Conservation (phyloP, 176 grass and related monocot species). For the Carex pumila region DNA sequence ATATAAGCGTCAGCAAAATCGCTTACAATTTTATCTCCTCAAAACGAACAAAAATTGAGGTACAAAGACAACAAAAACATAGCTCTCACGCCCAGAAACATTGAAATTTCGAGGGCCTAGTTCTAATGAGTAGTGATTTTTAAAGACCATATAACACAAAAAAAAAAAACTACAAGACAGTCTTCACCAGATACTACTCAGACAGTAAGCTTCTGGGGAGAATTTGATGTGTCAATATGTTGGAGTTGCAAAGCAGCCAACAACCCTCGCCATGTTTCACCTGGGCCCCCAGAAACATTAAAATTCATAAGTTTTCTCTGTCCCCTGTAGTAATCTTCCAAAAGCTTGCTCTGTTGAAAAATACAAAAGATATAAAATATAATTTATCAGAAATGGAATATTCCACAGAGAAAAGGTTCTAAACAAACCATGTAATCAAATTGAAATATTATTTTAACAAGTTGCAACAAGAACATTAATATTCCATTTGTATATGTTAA, state of each 20-base stretch:
- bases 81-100: slow-evolving; percentile 17
- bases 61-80: background rate
- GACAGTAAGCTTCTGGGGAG: slow-evolving; percentile 46
- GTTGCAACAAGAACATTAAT: background rate
- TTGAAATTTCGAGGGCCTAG: background rate
- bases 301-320: slow-evolving; percentile 74
- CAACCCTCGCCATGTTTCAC: slow-evolving; percentile 81
- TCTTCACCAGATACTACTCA: slow-evolving; percentile 14
- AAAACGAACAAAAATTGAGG: slow-evolving; percentile 4
- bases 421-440: background rate
- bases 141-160: slow-evolving; percentile 19
- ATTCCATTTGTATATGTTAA: background rate
- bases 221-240: slow-evolving; percentile 54
- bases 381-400: background rate
- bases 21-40: slow-evolving; percentile 49
- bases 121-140: background rate
- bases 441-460: background rate
- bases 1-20: slow-evolving; percentile 45
- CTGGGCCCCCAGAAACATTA: slow-evolving; percentile 54
- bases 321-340: slow-evolving; percentile 88
- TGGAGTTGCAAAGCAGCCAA: slow-evolving; percentile 72
- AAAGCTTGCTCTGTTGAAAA: slow-evolving; percentile 54
- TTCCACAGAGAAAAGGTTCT: background rate
- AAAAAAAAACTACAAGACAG: background rate
- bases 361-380: background rate